A percentile compares a stretch with the other conserved stretches of the same genome.
Conservation (phyloP, 495 filamentous ascomycete species). For the Penicillium bovifimosum region DNA sequence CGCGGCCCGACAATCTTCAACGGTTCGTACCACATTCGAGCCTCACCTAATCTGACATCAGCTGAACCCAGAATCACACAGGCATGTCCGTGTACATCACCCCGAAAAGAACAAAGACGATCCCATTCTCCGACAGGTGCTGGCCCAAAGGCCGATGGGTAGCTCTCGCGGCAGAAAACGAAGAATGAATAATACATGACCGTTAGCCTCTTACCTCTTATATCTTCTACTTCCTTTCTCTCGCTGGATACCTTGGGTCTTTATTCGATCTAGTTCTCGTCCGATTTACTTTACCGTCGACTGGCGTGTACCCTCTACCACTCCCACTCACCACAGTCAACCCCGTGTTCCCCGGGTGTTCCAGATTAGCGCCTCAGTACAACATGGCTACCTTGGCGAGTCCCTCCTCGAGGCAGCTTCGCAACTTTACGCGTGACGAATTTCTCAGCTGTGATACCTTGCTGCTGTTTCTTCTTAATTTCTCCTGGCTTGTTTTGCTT, state of each 20-base stretch:
- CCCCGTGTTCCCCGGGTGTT: slow-evolving; percentile 1
- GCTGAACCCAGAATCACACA: slow-evolving; percentile 26
- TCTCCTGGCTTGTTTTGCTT: slow-evolving; percentile 11
- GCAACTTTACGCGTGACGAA: slow-evolving; percentile 20
- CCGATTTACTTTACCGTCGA: neutral
- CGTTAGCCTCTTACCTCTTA: neutral
- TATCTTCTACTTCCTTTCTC: slow-evolving; percentile 4
- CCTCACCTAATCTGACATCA: neutral
- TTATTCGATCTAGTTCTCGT: neutral
- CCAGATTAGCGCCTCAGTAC: slow-evolving; percentile 1
- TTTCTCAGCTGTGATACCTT: slow-evolving; percentile 24
- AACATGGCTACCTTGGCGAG: neutral
- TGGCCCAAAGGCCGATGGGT: slow-evolving; percentile 78
- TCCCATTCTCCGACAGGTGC: slow-evolving; percentile 67
- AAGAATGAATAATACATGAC: slow-evolving; percentile 35
- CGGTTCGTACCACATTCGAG: slow-evolving; percentile 51
- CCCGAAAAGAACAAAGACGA: slow-evolving; percentile 84
- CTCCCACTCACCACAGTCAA: neutral
- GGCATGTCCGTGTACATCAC: slow-evolving; percentile 87
- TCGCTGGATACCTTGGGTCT: slow-evolving; percentile 5
- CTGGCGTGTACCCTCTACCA: neutral
- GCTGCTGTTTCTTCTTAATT: slow-evolving; percentile 4
- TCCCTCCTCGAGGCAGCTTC: neutral
- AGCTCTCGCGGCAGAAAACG: slow-evolving; percentile 77
- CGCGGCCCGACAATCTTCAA: slow-evolving; percentile 94